phyloP scores from a whole-genome alignment of 192 early-diverging fungal genomes.

The Coemansia sp. region DNA sequence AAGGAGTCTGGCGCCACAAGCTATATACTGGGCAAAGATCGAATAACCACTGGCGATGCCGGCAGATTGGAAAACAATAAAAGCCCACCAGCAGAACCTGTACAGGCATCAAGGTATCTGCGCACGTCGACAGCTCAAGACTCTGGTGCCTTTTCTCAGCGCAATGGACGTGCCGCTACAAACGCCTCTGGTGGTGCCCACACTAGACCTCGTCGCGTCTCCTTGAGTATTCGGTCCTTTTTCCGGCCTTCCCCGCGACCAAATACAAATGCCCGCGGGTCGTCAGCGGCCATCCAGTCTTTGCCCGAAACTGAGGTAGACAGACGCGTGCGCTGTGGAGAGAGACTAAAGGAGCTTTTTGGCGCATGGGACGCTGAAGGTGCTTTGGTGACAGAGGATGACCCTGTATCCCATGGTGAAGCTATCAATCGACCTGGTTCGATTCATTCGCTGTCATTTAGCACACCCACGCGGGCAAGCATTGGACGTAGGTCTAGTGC shows the following conservation, averaged over 20 bases:
- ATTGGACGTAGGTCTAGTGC: slow-evolving; percentile 9
- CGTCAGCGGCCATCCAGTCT: not conserved
- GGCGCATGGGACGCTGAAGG: slow-evolving; percentile 28
- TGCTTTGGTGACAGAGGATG: not conserved
- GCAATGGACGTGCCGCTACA: slow-evolving; percentile 10
- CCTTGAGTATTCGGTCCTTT: slow-evolving; percentile 44
- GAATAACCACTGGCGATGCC: not conserved
- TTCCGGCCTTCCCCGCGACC: slow-evolving; percentile 20
- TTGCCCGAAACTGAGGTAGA: slow-evolving; percentile 23
- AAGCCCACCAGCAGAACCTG: not conserved
- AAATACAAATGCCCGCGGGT: slow-evolving; percentile 3
- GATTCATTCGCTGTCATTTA: slow-evolving; percentile 39
- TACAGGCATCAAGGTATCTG: not conserved
- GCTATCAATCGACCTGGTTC: slow-evolving; percentile 18
- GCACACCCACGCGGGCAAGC: slow-evolving; percentile 37
- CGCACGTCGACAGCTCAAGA: slow-evolving; percentile 5
- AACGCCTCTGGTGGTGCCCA: slow-evolving; percentile 16
- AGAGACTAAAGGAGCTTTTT: slow-evolving; percentile 44
- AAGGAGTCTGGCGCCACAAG: not conserved
- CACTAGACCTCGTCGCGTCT: slow-evolving; percentile 5
- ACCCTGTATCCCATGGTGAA: not conserved
- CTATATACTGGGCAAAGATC: not conserved
- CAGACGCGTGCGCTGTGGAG: slow-evolving; percentile 36
- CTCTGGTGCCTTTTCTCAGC: not conserved
- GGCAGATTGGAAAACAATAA: not conserved